phyloP scores from a whole-genome alignment of 257 asterid genomes.

The Phtheirospermum japonicum region DNA sequence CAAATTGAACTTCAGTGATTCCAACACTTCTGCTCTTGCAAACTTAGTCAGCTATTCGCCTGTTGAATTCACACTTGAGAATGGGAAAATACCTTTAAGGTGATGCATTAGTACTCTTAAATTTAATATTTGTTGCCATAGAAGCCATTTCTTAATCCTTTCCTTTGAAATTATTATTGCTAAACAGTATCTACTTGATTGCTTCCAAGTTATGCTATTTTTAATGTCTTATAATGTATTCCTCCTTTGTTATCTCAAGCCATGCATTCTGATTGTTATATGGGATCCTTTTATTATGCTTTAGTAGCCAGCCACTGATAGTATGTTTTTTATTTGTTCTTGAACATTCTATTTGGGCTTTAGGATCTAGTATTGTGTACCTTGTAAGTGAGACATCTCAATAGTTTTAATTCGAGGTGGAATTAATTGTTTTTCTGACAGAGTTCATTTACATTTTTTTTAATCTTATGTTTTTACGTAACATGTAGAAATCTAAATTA shows the following conservation, averaged over 20 bases:
- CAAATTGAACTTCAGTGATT: conserved; percentile 28
- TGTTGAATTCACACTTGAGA: conserved; percentile 33
- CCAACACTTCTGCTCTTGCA: conserved; percentile 37
- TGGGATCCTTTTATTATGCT: background rate
- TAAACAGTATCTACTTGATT: background rate
- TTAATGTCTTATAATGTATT: background rate
- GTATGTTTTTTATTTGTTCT: background rate
- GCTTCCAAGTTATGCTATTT: conserved; percentile 7
- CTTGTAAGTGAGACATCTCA: background rate
- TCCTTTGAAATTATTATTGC: background rate
- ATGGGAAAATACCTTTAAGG: conserved; percentile 66
- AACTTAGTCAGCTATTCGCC: conserved; percentile 40
- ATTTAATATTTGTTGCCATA: conserved; percentile 2
- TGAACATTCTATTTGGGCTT: background rate
- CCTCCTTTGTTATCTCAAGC: background rate
- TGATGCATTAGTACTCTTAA: conserved; percentile 23
- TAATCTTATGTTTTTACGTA: background rate
- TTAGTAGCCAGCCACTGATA: background rate
- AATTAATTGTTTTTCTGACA: background rate
- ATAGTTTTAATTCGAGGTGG: background rate
- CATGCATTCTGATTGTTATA: background rate
- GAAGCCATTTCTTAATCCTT: conserved; percentile 3
- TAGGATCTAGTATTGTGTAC: background rate
- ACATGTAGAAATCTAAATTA: background rate
- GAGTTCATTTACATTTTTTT: background rate